Percentiles rank a stretch among this genome's conserved stretches.
Conservation (phyloP, 2,329 filamentous ascomycete genomes). For the Ilyonectria sp. region DNA sequence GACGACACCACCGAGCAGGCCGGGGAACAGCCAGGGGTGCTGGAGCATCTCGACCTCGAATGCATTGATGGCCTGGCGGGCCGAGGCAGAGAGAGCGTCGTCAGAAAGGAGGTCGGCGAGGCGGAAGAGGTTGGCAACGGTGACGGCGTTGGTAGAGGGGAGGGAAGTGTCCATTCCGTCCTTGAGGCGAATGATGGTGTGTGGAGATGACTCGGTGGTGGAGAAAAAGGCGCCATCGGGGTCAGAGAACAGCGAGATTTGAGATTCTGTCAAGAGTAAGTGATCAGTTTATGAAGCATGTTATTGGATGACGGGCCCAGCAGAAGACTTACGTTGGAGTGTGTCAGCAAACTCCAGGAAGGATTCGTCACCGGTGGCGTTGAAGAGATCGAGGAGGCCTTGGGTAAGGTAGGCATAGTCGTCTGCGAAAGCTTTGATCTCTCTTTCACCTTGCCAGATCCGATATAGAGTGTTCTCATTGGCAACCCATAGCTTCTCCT, state of each 20-base stretch:
- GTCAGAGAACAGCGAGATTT: slow-evolving; percentile 86
- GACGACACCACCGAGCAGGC: slow-evolving; percentile 83
- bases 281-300: background rate
- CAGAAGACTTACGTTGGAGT: slow-evolving; percentile 74
- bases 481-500: slow-evolving; percentile 79
- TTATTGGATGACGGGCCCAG: background rate
- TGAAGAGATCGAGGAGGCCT: slow-evolving; percentile 87
- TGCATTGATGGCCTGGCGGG: slow-evolving; percentile 82
- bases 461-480: slow-evolving; percentile 76
- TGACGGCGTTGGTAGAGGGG: slow-evolving; percentile 90
- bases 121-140: slow-evolving; percentile 89
- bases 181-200: slow-evolving; percentile 89
- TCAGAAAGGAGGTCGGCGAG: slow-evolving; percentile 80
- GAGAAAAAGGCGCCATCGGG: slow-evolving; percentile 80
- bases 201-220: slow-evolving; percentile 72
- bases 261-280: slow-evolving; percentile 67
- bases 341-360: slow-evolving; percentile 86
- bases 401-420: slow-evolving; percentile 93
- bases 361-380: slow-evolving; percentile 82
- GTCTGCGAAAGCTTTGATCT: slow-evolving; percentile 85
- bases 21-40: slow-evolving; percentile 92
- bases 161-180: slow-evolving; percentile 95
- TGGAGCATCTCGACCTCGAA: slow-evolving; percentile 95
- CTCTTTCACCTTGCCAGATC: slow-evolving; percentile 78
- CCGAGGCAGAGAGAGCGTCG: slow-evolving; percentile 73